Percentiles rank a stretch among this genome's conserved stretches.
phyloP scores from a whole-genome alignment of 148 eudicot species.

The Arctostaphylos glauca region DNA sequence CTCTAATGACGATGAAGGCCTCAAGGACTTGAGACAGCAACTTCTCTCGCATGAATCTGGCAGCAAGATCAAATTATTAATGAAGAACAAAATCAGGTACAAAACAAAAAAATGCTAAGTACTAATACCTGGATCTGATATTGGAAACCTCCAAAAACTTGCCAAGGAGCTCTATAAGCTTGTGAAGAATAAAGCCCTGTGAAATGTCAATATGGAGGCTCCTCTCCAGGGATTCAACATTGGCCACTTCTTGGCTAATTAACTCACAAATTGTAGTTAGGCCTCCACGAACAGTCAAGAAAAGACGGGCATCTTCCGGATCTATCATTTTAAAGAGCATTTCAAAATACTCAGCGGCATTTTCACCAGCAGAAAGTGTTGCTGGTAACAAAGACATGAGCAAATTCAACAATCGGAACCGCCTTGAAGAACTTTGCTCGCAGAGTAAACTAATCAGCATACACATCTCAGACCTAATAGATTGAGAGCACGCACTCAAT shows the following conservation, averaged over 20 bases:
- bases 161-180: conserved; percentile 97
- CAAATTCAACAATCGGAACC: conserved; percentile 79
- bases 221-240: conserved; percentile 86
- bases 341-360: conserved; percentile 94
- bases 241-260: conserved; percentile 82
- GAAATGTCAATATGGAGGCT: conserved; percentile 95
- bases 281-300: conserved; percentile 93
- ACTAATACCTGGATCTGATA: conserved; percentile 82
- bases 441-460: conserved; percentile 89
- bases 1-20: conserved; percentile 90
- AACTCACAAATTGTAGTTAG: conserved; percentile 74
- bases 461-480: conserved; percentile 98
- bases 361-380: conserved; percentile 94
- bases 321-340: conserved; percentile 94
- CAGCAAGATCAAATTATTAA: conserved; percentile 19
- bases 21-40: conserved; percentile 92
- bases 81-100: conserved; percentile 12
- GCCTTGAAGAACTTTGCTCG: conserved; percentile 82
- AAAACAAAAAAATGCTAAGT: conserved; percentile 9
- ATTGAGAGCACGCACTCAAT: conserved; percentile 96
- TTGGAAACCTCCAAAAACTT: conserved; percentile 94
- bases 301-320: conserved; percentile 92
- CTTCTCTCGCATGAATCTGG: conserved; percentile 88
- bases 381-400: conserved; percentile 89
- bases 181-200: conserved; percentile 98